Conservation (phyloP, 306 rosid species). For the Lathyrus aphaca region DNA sequence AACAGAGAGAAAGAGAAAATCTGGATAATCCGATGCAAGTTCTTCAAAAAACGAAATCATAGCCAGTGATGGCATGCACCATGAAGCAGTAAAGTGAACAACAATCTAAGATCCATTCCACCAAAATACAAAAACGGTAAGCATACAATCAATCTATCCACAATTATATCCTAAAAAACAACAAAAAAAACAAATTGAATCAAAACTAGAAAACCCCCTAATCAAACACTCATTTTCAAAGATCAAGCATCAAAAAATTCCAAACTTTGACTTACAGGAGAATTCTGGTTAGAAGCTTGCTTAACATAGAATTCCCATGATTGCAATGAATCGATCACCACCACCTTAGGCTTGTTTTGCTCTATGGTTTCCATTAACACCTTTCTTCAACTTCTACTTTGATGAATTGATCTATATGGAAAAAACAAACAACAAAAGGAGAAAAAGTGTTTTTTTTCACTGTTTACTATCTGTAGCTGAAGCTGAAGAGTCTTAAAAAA, state of each 20-base stretch:
- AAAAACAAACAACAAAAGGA: background rate
- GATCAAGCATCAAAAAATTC: background rate
- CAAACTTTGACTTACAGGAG: slow-evolving; percentile 55
- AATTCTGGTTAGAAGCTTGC: slow-evolving; percentile 62
- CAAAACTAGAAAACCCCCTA: background rate
- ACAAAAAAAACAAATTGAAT: background rate
- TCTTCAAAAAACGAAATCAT: slow-evolving; percentile 80
- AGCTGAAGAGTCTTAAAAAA: slow-evolving; percentile 9
- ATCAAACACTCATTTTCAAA: slow-evolving; percentile 16
- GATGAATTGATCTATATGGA: slow-evolving; percentile 4
- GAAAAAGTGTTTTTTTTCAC: background rate
- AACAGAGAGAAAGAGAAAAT: slow-evolving; percentile 74
- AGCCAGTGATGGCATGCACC: slow-evolving; percentile 98
- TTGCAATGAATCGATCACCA: slow-evolving; percentile 65
- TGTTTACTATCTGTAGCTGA: background rate
- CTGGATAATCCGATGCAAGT: slow-evolving; percentile 61
- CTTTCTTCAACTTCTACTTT: slow-evolving; percentile 23
- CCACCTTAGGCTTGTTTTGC: slow-evolving; percentile 52
- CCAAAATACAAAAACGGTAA: slow-evolving; percentile 21
- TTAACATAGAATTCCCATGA: slow-evolving; percentile 64
- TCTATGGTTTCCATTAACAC: slow-evolving; percentile 50
- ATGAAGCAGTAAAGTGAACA: slow-evolving; percentile 86
- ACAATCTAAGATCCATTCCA: slow-evolving; percentile 59
- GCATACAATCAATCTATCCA: slow-evolving; percentile 4
- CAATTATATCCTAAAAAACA: background rate